phyloP scores from a whole-genome alignment of 352 stramenopile genomes.

The Phytophthora tentaculata region DNA sequence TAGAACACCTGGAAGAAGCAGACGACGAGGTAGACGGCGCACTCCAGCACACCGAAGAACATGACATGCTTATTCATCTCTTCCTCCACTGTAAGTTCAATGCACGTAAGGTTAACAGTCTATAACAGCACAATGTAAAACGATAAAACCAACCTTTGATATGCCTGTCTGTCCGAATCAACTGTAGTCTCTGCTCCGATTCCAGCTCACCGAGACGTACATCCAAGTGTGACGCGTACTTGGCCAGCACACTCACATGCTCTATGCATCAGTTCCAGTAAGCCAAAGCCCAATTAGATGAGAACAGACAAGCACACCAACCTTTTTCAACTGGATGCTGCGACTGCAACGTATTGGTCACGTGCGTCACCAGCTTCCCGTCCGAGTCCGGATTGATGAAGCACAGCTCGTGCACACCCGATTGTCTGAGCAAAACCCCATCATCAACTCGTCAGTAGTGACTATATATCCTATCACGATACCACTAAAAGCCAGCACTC shows the following conservation, averaged over 20 bases:
- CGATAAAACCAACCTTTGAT: conserved; percentile 55
- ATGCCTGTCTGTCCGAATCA: conserved; percentile 79
- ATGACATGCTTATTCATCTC: conserved; percentile 79
- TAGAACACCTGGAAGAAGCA: conserved; percentile 81
- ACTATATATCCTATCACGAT: background rate
- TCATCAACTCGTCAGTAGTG: background rate
- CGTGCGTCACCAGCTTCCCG: conserved; percentile 81
- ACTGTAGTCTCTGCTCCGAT: conserved; percentile 76
- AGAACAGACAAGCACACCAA: conserved; percentile 13
- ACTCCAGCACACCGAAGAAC: conserved; percentile 78
- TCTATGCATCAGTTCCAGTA: conserved; percentile 38
- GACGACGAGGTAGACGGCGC: conserved; percentile 69
- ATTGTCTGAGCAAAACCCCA: conserved; percentile 34
- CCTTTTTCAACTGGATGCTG: conserved; percentile 83
- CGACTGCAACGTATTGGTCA: conserved; percentile 81
- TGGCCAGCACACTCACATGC: conserved; percentile 80
- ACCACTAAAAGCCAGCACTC: conserved; percentile 13
- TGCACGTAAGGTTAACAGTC: conserved; percentile 1
- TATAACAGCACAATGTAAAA: background rate
- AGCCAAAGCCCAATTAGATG: background rate
- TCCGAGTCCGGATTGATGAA: conserved; percentile 79
- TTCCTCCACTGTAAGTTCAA: conserved; percentile 62
- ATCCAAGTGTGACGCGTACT: conserved; percentile 84
- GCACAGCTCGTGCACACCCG: conserved; percentile 71
- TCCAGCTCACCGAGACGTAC: conserved; percentile 81